Evolutionary conservation across 352 stramenopile genomes (phyloP).

Genomic region (Phytophthora sansomeana): DNA sequence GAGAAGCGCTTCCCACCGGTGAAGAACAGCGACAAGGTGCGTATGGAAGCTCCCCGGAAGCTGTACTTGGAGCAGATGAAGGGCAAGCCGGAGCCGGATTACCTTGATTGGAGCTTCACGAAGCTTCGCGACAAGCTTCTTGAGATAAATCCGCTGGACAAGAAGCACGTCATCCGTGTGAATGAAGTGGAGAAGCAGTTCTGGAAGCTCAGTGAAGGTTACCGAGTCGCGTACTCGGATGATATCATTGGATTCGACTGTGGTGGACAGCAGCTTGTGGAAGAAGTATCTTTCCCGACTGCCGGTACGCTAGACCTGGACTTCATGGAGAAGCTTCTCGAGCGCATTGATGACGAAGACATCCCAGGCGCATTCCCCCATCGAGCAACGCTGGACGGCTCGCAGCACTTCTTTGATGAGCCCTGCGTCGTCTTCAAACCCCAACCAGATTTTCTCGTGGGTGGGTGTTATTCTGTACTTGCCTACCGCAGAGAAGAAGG

Average conservation of each 20-base stretch:
- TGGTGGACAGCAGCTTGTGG: conserved; percentile 98
- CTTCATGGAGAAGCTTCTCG: conserved; percentile 94
- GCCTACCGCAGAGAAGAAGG: conserved; percentile 66
- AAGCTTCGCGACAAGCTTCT: conserved; percentile 88
- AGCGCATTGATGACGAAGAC: conserved; percentile 91
- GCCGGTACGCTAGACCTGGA: conserved; percentile 86
- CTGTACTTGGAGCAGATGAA: conserved; percentile 81
- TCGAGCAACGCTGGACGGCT: conserved; percentile 98
- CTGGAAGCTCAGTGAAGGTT: conserved; percentile 94
- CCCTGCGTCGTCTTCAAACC: conserved; percentile 86
- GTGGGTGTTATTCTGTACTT: conserved; percentile 99
- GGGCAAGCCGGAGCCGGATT: conserved; percentile 64
- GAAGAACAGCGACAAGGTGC: conserved; percentile 60
- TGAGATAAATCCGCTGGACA: conserved; percentile 89
- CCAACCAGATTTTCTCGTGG: conserved; percentile 92
- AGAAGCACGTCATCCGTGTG: conserved; percentile 93
- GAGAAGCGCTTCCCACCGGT: conserved; percentile 55
- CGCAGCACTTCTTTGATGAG: conserved; percentile 93
- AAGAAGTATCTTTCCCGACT: conserved; percentile 96
- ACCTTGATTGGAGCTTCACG: conserved; percentile 84
- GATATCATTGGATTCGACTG: conserved; percentile 99
- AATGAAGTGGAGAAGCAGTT: conserved; percentile 97
- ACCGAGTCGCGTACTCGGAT: conserved; percentile 92
- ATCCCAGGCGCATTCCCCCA: conserved; percentile 96
- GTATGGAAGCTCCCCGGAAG: conserved; percentile 78